These are phyloP conservation scores for Peniophora sp. DNA, from an alignment of 1,284 basidiomycete species.

Conservation along the genomic window DNA sequence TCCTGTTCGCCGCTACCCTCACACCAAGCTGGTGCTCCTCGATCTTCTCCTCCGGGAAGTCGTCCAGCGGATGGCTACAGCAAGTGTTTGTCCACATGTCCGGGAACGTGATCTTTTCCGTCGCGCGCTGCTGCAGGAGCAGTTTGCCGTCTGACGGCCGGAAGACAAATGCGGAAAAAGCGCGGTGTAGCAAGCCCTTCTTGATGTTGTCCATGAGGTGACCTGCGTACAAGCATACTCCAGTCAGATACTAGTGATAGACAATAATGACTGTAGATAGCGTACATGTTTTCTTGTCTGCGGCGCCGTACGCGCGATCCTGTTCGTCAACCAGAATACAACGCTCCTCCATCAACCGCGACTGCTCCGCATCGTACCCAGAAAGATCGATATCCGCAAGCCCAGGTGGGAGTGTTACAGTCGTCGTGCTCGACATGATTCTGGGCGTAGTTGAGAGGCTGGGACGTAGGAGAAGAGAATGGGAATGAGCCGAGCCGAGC, in stretches of 20 bases:
- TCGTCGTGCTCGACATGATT: slow-evolving; percentile 19
- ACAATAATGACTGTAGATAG: slow-evolving; percentile 9
- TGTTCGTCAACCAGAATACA: slow-evolving; percentile 94
- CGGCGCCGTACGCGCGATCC: slow-evolving; percentile 83
- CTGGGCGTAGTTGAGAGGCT: slow-evolving; percentile 1
- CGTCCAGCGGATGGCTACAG: slow-evolving; percentile 94
- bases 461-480: background rate
- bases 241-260: background rate
- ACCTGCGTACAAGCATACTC: slow-evolving; percentile 38
- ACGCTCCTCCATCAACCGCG: slow-evolving; percentile 92
- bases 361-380: slow-evolving; percentile 75
- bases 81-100: slow-evolving; percentile 99
- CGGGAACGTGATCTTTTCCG: slow-evolving; percentile 99
- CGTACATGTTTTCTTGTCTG: slow-evolving; percentile 96
- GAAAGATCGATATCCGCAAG: slow-evolving; percentile 67
- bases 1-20: slow-evolving; percentile 83
- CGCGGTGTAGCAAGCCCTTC: slow-evolving; percentile 91
- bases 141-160: slow-evolving; percentile 90
- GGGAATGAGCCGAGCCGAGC: background rate
- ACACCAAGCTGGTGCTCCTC: slow-evolving; percentile 83
- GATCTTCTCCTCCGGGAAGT: slow-evolving; percentile 77
- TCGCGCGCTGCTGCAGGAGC: slow-evolving; percentile 91
- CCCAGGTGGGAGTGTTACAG: slow-evolving; percentile 41
- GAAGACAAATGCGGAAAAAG: slow-evolving; percentile 98
- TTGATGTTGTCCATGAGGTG: slow-evolving; percentile 98